phyloP scores from a whole-genome alignment of 2,329 filamentous ascomycete genomes.

The Colletotrichum orbiculare region DNA sequence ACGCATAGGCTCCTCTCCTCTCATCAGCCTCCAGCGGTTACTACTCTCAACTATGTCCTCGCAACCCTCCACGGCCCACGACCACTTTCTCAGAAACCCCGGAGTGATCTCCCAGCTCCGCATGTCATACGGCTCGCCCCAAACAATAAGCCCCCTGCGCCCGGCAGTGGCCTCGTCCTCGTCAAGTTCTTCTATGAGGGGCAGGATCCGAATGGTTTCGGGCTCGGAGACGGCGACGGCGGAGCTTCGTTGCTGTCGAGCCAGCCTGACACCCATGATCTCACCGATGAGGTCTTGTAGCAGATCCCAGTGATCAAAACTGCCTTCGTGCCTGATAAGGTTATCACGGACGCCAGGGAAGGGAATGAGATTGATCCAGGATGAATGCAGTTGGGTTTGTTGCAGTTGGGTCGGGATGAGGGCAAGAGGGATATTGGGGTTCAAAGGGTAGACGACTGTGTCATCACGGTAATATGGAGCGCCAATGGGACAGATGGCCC shows the following conservation, averaged over 20 bases:
- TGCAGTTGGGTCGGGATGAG: constrained; percentile 22
- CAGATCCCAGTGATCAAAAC: constrained; percentile 23
- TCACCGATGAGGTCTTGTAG: constrained; percentile 26
- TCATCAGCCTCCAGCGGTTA: constrained; percentile 37
- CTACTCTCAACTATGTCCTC: neutral
- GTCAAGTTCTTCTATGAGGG: neutral
- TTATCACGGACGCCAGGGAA: constrained; percentile 31
- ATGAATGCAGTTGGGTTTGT: constrained; percentile 9
- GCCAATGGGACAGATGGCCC: neutral
- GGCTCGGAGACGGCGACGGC: constrained; percentile 10
- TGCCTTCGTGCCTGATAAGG: constrained; percentile 24
- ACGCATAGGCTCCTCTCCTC: neutral
- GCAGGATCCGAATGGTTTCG: neutral
- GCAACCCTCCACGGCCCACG: constrained; percentile 39
- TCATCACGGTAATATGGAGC: constrained; percentile 22
- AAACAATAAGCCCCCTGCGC: constrained; percentile 39
- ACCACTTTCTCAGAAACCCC: constrained; percentile 39
- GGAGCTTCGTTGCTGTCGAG: neutral
- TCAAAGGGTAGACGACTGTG: constrained; percentile 22
- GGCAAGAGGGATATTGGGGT: constrained; percentile 29
- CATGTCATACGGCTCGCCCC: constrained; percentile 40
- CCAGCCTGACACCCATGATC: constrained; percentile 10
- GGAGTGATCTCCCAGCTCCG: constrained; percentile 41
- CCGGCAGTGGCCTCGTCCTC: constrained; percentile 19
- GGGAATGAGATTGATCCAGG: constrained; percentile 33